Base-by-base conservation (phyloP, 148 eudicot species). In the Heliamphora exappendiculata region DNA sequence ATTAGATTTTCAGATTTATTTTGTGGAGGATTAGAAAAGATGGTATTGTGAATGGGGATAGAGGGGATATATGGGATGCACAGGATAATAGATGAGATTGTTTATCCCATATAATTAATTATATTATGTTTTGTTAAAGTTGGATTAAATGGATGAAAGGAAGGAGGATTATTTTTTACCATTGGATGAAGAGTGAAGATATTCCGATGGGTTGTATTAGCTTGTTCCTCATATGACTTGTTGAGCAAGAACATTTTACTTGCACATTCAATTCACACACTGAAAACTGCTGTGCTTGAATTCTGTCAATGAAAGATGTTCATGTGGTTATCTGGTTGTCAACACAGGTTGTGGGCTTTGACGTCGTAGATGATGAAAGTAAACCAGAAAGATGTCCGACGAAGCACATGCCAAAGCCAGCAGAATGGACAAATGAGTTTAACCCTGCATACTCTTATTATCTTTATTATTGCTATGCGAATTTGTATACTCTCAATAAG, bases 331-430 rank as follows among this genome's bases (percentile, higher is more conserved):
- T 78, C 42, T 73, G 31, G 1, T 41, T 82, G 75, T 33, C 34
- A 53, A 65, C 75, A 42, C 68, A 83, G 96, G 96, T 89, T 80
- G 93, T 91, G 82, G 96, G 91, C 29, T 85, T 91, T 67, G 96
- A 91, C 71, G 84, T 91, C 55, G 96, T 91, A 65, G 96, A 91
- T 49, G 96, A 91, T 82, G 96, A 91, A 83, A 91, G 93, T 72
- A 91, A 91, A 84, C 93, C 96, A n/a, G 96, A 91, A 83, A 85
- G 93, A 80, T 87, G 93, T 49, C 96, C 96, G 2, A 91, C 91
- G 66, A 91, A 91, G 73, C 96, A 91, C 85, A 91, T 91, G 96
- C 93, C 96, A 39, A 89, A 83, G 57, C 96, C 96, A 10, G 76
- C 89, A 68, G 91, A 91, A 80, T 91, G 96, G 96, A 88, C 91